A percentile compares a stretch with the other conserved stretches of the same genome.
Evolutionary conservation across 2,329 filamentous ascomycete genomes (phyloP).

Genomic region (Colletotrichum sp.): DNA sequence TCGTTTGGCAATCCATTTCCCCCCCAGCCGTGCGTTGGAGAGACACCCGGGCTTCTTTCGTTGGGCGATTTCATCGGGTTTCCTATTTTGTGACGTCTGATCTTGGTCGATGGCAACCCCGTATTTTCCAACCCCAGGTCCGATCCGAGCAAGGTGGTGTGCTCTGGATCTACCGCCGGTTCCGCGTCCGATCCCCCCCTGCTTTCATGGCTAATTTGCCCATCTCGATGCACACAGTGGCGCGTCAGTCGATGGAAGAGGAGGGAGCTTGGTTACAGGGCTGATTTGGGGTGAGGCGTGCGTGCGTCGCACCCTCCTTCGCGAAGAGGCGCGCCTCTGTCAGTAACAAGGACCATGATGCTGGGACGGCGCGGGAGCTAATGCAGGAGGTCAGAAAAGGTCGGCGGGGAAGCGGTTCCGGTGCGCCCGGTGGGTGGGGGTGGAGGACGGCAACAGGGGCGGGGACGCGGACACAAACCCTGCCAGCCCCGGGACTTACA

Average conservation of each 20-base stretch:
- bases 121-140: background rate
- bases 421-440: background rate
- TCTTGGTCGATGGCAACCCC: background rate
- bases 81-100: background rate
- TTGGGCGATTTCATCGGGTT: background rate
- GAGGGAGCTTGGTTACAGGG: background rate
- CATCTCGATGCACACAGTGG: background rate
- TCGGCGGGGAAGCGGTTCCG: background rate
- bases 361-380: conserved; percentile 14
- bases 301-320: background rate
- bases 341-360: background rate
- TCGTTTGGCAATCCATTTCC: background rate
- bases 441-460: background rate
- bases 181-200: background rate
- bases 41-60: background rate
- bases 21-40: background rate
- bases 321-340: background rate
- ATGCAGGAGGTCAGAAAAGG: conserved; percentile 8
- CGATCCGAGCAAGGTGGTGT: background rate
- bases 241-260: background rate
- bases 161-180: background rate
- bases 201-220: background rate
- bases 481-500: background rate
- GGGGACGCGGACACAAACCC: background rate
- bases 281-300: background rate